Evolutionary conservation across 2,329 filamentous ascomycete genomes (phyloP).

Genomic region (Neospermospora avenae): DNA sequence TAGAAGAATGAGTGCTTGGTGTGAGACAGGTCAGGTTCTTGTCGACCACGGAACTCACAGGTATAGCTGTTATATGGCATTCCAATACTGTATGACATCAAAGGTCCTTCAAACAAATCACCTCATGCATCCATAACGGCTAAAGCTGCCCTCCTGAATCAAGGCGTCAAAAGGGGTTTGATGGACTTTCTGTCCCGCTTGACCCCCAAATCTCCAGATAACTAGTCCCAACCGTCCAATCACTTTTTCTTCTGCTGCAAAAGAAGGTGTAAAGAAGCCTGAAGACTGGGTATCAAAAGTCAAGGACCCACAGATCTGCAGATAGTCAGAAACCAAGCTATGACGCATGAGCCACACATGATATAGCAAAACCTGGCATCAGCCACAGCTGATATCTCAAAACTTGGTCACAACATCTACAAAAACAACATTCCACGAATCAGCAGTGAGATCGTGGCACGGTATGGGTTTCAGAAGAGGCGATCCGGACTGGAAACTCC

Average conservation of each 20-base stretch:
- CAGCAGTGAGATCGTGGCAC: neutral
- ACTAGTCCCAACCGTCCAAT: neutral
- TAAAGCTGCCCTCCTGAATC: neutral
- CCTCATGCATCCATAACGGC: neutral
- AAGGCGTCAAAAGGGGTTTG: neutral
- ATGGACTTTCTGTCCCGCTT: neutral
- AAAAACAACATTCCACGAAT: neutral
- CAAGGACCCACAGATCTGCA: neutral
- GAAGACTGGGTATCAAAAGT: neutral
- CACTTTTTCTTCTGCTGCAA: neutral
- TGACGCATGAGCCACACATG: neutral
- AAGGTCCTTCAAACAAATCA: neutral
- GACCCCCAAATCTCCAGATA: neutral
- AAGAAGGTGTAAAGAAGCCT: neutral
- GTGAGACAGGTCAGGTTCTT: neutral
- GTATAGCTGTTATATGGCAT: neutral
- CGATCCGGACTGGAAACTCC: neutral
- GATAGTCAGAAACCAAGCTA: too few relatives aligned
- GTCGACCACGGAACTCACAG: neutral
- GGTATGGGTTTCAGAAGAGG: neutral
- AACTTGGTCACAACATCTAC: neutral
- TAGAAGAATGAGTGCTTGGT: neutral
- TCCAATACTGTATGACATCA: neutral
- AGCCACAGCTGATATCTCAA: neutral
- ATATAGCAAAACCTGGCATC: neutral